Conservation (phyloP, 306 rosid species). For the Medicago lupulina region DNA sequence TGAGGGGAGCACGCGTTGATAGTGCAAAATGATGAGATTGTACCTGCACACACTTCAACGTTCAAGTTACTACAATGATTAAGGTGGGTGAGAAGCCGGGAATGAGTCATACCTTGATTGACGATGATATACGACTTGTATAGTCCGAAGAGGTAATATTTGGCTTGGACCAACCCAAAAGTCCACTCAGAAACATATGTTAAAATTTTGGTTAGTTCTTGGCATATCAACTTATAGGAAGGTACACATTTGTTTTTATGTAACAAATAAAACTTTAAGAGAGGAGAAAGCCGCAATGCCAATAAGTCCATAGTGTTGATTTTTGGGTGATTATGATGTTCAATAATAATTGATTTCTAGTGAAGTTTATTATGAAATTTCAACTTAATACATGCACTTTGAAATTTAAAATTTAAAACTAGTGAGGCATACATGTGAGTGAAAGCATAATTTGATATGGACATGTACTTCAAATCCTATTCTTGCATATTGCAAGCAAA, state of each 20-base stretch:
- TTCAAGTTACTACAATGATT: not conserved
- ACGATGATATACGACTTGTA: not conserved
- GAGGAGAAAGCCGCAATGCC: slow-evolving; percentile 29
- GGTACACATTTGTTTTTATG: slow-evolving; percentile 42
- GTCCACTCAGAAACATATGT: not conserved
- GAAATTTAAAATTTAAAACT: slow-evolving; percentile 29
- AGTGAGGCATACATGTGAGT: slow-evolving; percentile 30
- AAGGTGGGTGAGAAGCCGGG: not conserved
- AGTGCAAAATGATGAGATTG: not conserved
- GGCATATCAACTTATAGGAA: slow-evolving; percentile 47
- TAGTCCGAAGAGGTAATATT: not conserved
- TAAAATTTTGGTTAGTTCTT: slow-evolving; percentile 49
- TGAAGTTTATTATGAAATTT: slow-evolving; percentile 26
- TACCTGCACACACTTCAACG: not conserved
- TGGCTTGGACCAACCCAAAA: not conserved
- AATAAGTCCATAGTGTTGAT: slow-evolving; percentile 26
- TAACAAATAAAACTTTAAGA: slow-evolving; percentile 22
- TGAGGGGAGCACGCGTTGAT: not conserved
- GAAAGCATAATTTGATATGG: slow-evolving; percentile 31
- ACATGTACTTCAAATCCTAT: slow-evolving; percentile 3
- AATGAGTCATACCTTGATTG: not conserved
- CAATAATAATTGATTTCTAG: slow-evolving; percentile 36
- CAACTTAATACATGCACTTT: slow-evolving; percentile 29
- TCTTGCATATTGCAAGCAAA: not conserved
- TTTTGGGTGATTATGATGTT: slow-evolving; percentile 33